Evolutionary conservation across 257 asterid genomes (phyloP), one percentile per base, ranked within the genome.

Genomic region (Gentiana straminea): DNA sequence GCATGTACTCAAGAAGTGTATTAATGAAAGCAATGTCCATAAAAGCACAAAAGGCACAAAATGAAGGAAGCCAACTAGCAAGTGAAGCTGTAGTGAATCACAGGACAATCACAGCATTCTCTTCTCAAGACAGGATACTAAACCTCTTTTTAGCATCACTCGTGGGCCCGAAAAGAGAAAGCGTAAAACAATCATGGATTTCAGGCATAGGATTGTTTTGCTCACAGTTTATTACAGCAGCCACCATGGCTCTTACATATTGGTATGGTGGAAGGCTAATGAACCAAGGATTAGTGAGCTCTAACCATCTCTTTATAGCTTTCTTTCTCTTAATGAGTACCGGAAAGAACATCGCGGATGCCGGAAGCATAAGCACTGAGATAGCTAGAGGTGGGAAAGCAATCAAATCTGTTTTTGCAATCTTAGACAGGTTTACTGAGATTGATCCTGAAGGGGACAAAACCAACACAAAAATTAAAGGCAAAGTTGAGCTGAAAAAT

Each of bases 261-360:
- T 86, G 95, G 95, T 86, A 86, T 11, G 94, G 94, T 0, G 94
- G 95, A 47, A 69, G 77, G 66, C 79, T 86, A 13, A 81, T 86
- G 84, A 83, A 75, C 63, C 54, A 70, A 51, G 72, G 71, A 10
- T 5, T 51, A 35, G 79, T 83, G 38, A 67, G 65, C 53, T 69
- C 95, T 8, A 74, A 76, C 61, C 78, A 84, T 70, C 58, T 86
- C 24, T 86, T 86, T 55, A 83, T 81, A 69, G 86, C 64, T 24
- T 84, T 86, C 68, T 84, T 84, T 73, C 76, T 86, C 55, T 54
- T 86, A 68, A 77, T 86, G 89, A 81, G 92, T 68, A 86, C 94
- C 0, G 94, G 96, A 0, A 76, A 79, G 74, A 78, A 58, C 67
- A 84, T 86, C 34, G 92, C 94, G 4, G 96, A 86, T 33, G 91